Evolutionary conservation across 257 asterid species (phyloP), one percentile per base, ranked within the genome.

Genomic region (Solanum appendiculatum): DNA sequence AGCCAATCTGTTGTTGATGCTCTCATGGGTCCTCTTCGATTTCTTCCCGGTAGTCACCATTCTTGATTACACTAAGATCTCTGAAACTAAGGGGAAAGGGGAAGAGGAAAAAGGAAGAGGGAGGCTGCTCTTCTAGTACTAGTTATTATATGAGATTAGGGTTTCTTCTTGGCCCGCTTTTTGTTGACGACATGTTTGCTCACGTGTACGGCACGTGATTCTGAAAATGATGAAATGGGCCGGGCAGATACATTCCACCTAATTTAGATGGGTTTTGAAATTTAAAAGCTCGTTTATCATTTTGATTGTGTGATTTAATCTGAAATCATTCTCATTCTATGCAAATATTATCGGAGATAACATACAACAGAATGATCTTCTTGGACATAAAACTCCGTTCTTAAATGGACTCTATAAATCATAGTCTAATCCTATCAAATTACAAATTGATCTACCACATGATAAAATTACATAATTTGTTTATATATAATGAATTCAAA

Each of bases 1-100:
- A 83, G 96, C 96, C 80, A 94, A 75, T 90, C 97, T 92, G 88
- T 90, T 94, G 94, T 93, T 94, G 23, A 94, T 94, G 89, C 94
- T 93, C 93, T 95, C 98, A 88, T 94, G 98, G 6, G 94, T 93
- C 97, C 93, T 95, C 95, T 95, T 95, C 94, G 85, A 44, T 80
- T 80, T 80, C 85, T 80, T 80, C 66, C 85, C 85, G 7, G 66
- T 9, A 91, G 75, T 82, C 58, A 11, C 46, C 40, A 68, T 74
- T 54, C 5, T 54, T 54, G 64, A 54, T 54, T 20, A 44, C 21
- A 36, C 29, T 4, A 36, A 36, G 39, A 7, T 16, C 23, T 46
- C 25, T 40, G 44, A 29, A 12, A 68, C 85, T 23, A 83, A 31
- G 85, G 85, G 87, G 82, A 1, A 89, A 91, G 87, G 90, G 89